phyloP scores from a whole-genome alignment of 2,329 filamentous ascomycete genomes.

The Xylariales sp. region DNA sequence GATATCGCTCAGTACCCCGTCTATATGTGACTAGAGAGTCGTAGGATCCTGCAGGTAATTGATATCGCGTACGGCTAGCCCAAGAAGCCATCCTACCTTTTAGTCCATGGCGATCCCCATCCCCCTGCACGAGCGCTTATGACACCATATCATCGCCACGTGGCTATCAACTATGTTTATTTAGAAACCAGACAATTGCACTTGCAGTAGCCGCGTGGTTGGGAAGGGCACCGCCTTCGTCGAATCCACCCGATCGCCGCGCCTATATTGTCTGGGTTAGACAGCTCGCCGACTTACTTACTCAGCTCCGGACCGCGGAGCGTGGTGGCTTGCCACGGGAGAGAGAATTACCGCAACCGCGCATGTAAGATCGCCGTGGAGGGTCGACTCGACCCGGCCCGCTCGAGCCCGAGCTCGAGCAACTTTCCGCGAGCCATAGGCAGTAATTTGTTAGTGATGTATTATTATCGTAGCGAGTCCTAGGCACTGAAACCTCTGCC shows the following conservation, averaged over 20 bases:
- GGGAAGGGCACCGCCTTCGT: neutral
- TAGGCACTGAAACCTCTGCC: neutral
- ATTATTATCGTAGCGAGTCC: too few relatives aligned
- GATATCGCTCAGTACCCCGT: neutral
- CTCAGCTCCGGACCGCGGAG: neutral
- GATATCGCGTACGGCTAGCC: neutral
- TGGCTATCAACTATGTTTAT: neutral
- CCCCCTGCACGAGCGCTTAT: neutral
- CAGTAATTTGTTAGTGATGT: too few relatives aligned
- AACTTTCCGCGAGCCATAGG: neutral
- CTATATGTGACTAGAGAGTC: neutral
- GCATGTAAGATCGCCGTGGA: neutral
- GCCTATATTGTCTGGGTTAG: neutral
- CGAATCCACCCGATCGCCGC: neutral
- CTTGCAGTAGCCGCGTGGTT: slow-evolving; percentile 12
- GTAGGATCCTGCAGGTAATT: neutral
- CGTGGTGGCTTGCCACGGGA: neutral
- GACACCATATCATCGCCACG: slow-evolving; percentile 8
- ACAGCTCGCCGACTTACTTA: neutral
- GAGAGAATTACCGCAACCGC: neutral
- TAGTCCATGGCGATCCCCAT: slow-evolving; percentile 2
- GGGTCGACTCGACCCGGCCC: neutral
- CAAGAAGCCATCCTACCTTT: neutral
- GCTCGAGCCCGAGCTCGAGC: neutral
- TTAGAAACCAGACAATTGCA: slow-evolving; percentile 6